Evolutionary conservation across 106 monocot genomes (phyloP).

Genomic region (Triglochin maritima): DNA sequence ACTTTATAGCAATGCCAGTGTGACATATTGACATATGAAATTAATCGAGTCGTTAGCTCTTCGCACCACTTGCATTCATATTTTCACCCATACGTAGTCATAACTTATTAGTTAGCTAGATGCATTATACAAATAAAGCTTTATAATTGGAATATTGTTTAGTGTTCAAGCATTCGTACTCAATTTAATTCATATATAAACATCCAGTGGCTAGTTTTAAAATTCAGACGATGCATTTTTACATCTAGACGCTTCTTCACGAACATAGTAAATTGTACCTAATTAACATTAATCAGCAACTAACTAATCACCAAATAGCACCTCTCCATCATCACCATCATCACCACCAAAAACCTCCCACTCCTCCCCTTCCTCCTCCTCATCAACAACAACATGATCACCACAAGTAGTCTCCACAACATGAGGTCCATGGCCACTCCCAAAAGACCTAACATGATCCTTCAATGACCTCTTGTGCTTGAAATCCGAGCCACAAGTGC

Average conservation of each 20-base stretch:
- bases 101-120: too few relatives aligned
- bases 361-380: constrained; percentile 4
- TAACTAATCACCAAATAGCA: constrained; percentile 6
- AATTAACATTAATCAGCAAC: neutral
- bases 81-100: too few relatives aligned
- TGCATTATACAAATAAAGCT: too few relatives aligned
- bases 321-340: constrained; percentile 10
- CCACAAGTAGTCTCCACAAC: neutral
- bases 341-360: neutral
- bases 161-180: too few relatives aligned
- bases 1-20: too few relatives aligned
- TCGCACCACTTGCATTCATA: too few relatives aligned
- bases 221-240: too few relatives aligned
- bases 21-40: too few relatives aligned
- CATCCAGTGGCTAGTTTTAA: too few relatives aligned
- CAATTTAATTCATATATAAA: too few relatives aligned
- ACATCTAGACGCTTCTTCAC: neutral
- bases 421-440: constrained; percentile 12
- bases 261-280: neutral
- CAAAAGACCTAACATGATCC: constrained; percentile 20
- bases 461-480: constrained; percentile 25
- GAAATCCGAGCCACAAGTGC: constrained; percentile 19
- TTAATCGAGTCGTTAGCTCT: too few relatives aligned
- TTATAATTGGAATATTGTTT: too few relatives aligned
- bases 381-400: neutral